Base-by-base conservation (phyloP, 495 filamentous ascomycete genomes). In the Lepidopterella palustris region DNA sequence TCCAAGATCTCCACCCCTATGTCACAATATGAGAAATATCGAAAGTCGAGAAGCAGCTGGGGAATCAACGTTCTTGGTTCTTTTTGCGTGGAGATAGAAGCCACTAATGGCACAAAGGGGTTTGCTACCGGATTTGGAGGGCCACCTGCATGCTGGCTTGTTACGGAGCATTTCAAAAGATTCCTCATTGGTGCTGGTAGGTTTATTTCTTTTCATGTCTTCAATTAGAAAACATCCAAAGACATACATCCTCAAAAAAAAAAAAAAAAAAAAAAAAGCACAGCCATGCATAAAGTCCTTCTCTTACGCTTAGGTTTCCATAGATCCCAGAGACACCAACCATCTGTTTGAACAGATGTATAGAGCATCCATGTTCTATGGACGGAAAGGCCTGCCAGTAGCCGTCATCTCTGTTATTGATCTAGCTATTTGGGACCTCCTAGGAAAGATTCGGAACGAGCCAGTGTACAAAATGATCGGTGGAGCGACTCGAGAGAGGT, bases 291-390 rank as follows among this genome's bases (percentile, higher is more conserved):
- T 13, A 8, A 29, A 25, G 10, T 47, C 27, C 40, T 35, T 58
- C 10, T 31, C 47, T 58, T 11, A 39, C 45, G 20, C 27, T 10
- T 57, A 47, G 10, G 23, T 29, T 10, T 25, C n/a, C 28, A 15
- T 15, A 69, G 91, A 96, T 71, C 91, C 91, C 0, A 83, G 91
- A 49, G 87, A 96, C 67, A 90, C 87, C 53, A 95, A 92, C 70
- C 80, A 86, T 61, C 77, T 96, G 4, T 96, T 93, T 71, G 91
- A 96, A 73, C 89, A 93, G 72, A 95, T 96, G 91, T 96, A 95
- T 76, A 85, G 90, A 29, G 89, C 81, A 10, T 92, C 89, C 35
- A 92, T 95, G 86, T 96, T 95, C 79, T 96, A 96, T 69, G 91
- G 91, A 49, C 84, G 91, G 58, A 96, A 96, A 73, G 91, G 91